A percentile compares a stretch with the other conserved stretches of the same genome.
Evolutionary conservation across 768 basidiomycete species (phyloP).

Genomic region (Nevesoporus exiguus): DNA sequence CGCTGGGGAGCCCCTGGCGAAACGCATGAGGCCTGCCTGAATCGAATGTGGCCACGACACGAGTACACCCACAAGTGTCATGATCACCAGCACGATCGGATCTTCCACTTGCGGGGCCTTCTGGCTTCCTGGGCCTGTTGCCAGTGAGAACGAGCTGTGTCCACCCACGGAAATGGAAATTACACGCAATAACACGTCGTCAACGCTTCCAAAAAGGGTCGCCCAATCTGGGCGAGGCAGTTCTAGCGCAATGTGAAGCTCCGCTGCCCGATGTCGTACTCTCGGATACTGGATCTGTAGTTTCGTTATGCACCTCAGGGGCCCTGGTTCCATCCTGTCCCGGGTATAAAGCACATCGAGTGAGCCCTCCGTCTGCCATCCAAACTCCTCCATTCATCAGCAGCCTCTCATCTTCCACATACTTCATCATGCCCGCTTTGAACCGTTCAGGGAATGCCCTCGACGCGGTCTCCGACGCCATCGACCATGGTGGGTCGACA

Average conservation of each 20-base stretch:
- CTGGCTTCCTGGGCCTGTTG: constrained; percentile 1
- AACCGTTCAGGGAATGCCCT: constrained; percentile 31
- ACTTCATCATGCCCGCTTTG: constrained; percentile 25
- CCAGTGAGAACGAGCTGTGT: constrained; percentile 9
- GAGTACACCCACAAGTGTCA: constrained; percentile 9
- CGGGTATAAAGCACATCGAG: constrained; percentile 18
- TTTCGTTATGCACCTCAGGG: constrained; percentile 11
- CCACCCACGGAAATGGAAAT: constrained; percentile 5
- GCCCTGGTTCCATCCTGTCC: constrained; percentile 5
- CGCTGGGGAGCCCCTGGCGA: background rate
- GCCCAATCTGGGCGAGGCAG: constrained; percentile 7
- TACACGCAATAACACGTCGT: constrained; percentile 14
- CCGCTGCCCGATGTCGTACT: constrained; percentile 20
- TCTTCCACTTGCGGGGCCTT: constrained; percentile 8
- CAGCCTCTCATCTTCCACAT: background rate
- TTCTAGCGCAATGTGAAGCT: constrained; percentile 16
- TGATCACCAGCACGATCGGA: constrained; percentile 19
- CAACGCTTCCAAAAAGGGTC: constrained; percentile 16
- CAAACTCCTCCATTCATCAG: background rate
- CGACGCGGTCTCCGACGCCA: constrained; percentile 45
- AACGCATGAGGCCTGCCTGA: constrained; percentile 1
- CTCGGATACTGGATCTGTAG: constrained; percentile 11
- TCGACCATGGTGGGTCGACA: constrained; percentile 42
- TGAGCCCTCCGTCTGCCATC: constrained; percentile 4
- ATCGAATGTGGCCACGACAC: constrained; percentile 8